Conservation (phyloP, 768 basidiomycete genomes). For the Amanita pseudoporphyria region DNA sequence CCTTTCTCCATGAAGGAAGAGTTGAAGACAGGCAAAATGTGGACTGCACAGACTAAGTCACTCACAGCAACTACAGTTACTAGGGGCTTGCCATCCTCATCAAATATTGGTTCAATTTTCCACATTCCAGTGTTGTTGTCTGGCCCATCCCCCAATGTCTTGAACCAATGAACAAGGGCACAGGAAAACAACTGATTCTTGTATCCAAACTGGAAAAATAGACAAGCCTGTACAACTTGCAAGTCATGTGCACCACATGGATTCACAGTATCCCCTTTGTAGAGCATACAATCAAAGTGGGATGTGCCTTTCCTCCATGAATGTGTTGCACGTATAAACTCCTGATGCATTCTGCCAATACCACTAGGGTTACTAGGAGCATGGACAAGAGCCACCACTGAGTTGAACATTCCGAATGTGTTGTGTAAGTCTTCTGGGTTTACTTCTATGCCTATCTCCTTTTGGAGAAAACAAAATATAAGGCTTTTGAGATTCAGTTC, state of each 20-base stretch:
- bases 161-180: too few species aligned
- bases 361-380: too few species aligned
- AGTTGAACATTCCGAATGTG: too few species aligned
- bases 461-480: too few species aligned
- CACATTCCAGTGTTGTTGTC: conserved; percentile 7
- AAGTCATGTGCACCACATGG: conserved; percentile 8
- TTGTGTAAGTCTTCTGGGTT: too few species aligned
- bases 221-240: conserved; percentile 8
- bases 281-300: conserved; percentile 17
- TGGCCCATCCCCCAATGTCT: conserved; percentile 8
- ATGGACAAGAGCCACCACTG: neutral
- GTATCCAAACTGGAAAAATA: conserved; percentile 15
- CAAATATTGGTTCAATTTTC: too few species aligned
- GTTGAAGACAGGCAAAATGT: neutral
- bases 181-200: neutral
- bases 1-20: neutral
- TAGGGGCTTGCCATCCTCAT: neutral
- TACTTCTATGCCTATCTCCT: too few species aligned
- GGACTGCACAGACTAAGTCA: neutral
- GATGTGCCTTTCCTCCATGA: neutral
- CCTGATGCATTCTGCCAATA: too few species aligned
- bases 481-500: too few species aligned
- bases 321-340: too few species aligned
- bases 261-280: neutral
- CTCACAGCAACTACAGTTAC: neutral